These are phyloP conservation scores for Penicillium paxilli DNA, from an alignment of 495 filamentous ascomycete genomes.

Conservation along the genomic window DNA sequence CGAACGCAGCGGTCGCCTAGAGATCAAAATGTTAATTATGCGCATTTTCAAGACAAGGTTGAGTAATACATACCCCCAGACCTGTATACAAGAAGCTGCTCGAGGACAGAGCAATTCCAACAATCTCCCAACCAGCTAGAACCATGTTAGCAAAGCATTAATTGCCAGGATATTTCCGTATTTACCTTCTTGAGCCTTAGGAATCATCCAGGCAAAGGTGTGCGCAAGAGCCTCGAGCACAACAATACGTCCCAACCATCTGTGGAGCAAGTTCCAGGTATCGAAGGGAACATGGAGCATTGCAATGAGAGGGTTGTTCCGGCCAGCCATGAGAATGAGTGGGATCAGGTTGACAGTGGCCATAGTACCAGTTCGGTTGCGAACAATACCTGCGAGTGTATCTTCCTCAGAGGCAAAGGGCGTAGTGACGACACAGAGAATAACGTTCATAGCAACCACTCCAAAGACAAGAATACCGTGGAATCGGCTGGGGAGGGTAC, in stretches of 20 bases:
- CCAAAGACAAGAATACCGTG: conserved; percentile 70
- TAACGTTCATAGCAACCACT: conserved; percentile 76
- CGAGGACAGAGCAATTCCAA: conserved; percentile 44
- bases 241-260: conserved; percentile 77
- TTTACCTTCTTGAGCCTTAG: conserved; percentile 60
- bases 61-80: conserved; percentile 45
- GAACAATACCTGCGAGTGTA: conserved; percentile 54
- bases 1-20: conserved; percentile 46
- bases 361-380: conserved; percentile 75
- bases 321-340: conserved; percentile 63
- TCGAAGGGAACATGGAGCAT: conserved; percentile 70
- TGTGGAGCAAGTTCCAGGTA: conserved; percentile 77
- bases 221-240: conserved; percentile 64
- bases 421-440: conserved; percentile 73
- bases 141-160: conserved; percentile 16
- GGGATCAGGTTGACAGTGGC: conserved; percentile 80
- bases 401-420: conserved; percentile 48
- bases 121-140: conserved; percentile 59
- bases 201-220: conserved; percentile 62
- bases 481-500: conserved; percentile 81
- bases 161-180: background rate
- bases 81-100: conserved; percentile 61
- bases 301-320: conserved; percentile 69
- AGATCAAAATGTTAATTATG: conserved; percentile 5
- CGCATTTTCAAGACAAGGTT: background rate